phyloP scores from a whole-genome alignment of 495 filamentous ascomycete genomes.

The Daldinia caldariorum region DNA sequence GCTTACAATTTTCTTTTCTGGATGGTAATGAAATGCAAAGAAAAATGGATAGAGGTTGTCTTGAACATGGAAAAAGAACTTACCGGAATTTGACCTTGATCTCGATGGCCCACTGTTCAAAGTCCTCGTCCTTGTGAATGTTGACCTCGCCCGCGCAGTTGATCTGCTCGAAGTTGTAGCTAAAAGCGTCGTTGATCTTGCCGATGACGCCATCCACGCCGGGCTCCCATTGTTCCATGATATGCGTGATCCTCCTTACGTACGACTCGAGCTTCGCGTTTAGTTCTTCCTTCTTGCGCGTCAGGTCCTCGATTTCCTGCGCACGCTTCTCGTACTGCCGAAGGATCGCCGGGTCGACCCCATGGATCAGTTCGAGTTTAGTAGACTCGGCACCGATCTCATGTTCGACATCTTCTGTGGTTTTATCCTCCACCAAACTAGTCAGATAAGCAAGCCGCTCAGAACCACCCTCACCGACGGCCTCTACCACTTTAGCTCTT shows the following conservation, averaged over 20 bases:
- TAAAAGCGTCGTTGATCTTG: slow-evolving; percentile 88
- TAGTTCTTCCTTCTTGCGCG: slow-evolving; percentile 56
- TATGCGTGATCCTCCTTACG: slow-evolving; percentile 61
- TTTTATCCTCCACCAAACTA: slow-evolving; percentile 51
- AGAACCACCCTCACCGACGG: slow-evolving; percentile 51
- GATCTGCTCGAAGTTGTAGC: slow-evolving; percentile 90
- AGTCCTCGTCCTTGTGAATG: slow-evolving; percentile 84
- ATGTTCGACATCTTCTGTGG: slow-evolving; percentile 70
- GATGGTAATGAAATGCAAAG: neutral
- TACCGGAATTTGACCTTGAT: slow-evolving; percentile 94
- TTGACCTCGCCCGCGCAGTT: slow-evolving; percentile 93
- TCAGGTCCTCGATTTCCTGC: slow-evolving; percentile 57
- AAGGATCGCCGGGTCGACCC: slow-evolving; percentile 79
- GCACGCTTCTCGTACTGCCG: slow-evolving; percentile 79
- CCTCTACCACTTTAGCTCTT: slow-evolving; percentile 48
- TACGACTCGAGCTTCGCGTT: slow-evolving; percentile 60
- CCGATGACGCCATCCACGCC: slow-evolving; percentile 77
- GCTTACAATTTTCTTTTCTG: neutral
- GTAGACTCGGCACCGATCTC: slow-evolving; percentile 79
- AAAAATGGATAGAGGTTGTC: too few relatives aligned
- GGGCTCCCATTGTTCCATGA: slow-evolving; percentile 81
- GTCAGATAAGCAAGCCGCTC: slow-evolving; percentile 45
- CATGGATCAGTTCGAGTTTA: slow-evolving; percentile 81
- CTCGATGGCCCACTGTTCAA: slow-evolving; percentile 92
- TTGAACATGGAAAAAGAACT: slow-evolving; percentile 31